Conservation (phyloP, 148 eudicot genomes). For the Beta vulgaris region DNA sequence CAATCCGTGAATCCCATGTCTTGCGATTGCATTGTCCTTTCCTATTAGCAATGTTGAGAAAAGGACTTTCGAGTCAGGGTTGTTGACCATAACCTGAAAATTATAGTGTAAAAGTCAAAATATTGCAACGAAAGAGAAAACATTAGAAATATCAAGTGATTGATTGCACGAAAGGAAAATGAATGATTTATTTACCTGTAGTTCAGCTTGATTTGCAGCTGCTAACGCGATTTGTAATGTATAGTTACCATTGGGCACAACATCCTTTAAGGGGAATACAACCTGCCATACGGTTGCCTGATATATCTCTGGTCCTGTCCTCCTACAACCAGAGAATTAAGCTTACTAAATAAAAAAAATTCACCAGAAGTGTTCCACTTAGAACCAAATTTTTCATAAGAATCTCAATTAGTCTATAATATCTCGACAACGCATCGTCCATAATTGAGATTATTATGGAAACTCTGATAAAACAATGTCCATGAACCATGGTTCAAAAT, state of each 20-base stretch:
- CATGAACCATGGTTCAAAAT: no score
- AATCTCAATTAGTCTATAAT: no score
- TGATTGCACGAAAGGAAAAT: no score
- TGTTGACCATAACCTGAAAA: constrained; percentile 55
- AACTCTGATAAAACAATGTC: no score
- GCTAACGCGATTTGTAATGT: constrained; percentile 72
- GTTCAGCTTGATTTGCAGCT: constrained; percentile 58
- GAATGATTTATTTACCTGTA: constrained; percentile 39
- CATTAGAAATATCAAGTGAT: no score
- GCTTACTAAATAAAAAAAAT: background rate
- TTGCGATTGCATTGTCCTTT: constrained; percentile 64
- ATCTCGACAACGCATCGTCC: no score
- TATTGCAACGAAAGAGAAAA: no score
- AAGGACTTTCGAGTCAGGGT: constrained; percentile 23
- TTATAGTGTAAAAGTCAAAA: background rate
- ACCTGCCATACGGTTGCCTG: constrained; percentile 71
- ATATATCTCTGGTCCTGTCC: constrained; percentile 35
- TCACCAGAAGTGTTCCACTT: no score
- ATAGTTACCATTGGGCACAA: constrained; percentile 34
- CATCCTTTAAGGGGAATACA: constrained; percentile 41
- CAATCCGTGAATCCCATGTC: constrained; percentile 76
- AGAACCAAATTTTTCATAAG: no score
- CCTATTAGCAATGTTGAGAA: constrained; percentile 60
- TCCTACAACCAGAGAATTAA: constrained; percentile 33
- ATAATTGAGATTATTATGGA: no score